Evolutionary conservation across 805 yeast species (phyloP).

Genomic region (Suhomyces emberorum): DNA sequence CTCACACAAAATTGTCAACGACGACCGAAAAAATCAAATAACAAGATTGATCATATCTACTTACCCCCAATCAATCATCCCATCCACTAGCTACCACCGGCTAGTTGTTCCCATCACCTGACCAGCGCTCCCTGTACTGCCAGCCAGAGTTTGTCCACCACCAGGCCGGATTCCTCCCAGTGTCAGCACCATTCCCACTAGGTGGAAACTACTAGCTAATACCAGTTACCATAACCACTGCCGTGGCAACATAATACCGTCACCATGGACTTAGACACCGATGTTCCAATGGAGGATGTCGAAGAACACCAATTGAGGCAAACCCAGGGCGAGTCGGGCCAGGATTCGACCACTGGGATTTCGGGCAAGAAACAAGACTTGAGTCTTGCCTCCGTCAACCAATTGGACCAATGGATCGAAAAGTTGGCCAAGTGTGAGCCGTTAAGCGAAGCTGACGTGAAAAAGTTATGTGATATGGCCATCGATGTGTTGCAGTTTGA

Average conservation of each 20-base stretch:
- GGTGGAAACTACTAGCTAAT: no score
- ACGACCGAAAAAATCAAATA: conserved; percentile 4
- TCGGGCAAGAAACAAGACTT: conserved; percentile 35
- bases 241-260: not conserved
- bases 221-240: no score
- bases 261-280: conserved; percentile 74
- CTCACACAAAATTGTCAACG: conserved; percentile 5
- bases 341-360: conserved; percentile 3
- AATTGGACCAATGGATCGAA: conserved; percentile 86
- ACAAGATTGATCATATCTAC: conserved; percentile 1
- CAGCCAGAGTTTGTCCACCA: no score
- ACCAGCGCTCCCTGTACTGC: conserved; percentile 1
- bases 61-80: not conserved
- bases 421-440: conserved; percentile 77
- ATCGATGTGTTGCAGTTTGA: conserved; percentile 87
- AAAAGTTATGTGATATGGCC: conserved; percentile 82
- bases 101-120: not conserved
- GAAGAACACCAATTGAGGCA: conserved; percentile 38
- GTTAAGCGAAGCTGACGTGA: conserved; percentile 74
- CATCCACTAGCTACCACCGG: not conserved
- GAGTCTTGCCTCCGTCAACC: conserved; percentile 46
- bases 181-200: no score
- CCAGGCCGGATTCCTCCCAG: no score
- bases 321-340: conserved; percentile 11
- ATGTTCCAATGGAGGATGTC: conserved; percentile 83